phyloP scores from a whole-genome alignment of 2,329 filamentous ascomycete species.

The Macroventuria anomochaeta region DNA sequence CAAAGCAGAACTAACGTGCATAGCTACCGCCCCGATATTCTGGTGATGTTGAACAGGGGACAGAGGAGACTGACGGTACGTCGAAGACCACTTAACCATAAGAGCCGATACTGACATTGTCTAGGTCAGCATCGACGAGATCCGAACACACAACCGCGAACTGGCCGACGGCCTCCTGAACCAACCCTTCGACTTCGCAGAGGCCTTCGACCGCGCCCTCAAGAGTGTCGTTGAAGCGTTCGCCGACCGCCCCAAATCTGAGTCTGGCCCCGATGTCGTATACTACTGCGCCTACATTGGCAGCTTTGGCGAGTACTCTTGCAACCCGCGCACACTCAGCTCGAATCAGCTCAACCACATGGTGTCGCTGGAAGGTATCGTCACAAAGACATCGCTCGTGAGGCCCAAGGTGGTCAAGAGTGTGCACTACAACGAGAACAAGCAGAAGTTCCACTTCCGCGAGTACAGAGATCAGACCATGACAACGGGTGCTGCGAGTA shows the following conservation, averaged over 20 bases:
- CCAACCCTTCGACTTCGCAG: slow-evolving; percentile 84
- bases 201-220: slow-evolving; percentile 88
- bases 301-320: slow-evolving; percentile 92
- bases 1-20: slow-evolving; percentile 43
- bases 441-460: slow-evolving; percentile 83
- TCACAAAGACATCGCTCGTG: slow-evolving; percentile 93
- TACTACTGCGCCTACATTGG: slow-evolving; percentile 99
- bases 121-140: slow-evolving; percentile 74
- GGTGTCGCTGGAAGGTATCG: slow-evolving; percentile 96
- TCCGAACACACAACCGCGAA: slow-evolving; percentile 83
- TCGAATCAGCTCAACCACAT: slow-evolving; percentile 92
- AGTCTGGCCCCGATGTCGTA: slow-evolving; percentile 75
- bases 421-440: slow-evolving; percentile 91
- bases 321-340: slow-evolving; percentile 90
- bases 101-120: slow-evolving; percentile 5
- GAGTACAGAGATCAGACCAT: slow-evolving; percentile 98
- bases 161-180: slow-evolving; percentile 81
- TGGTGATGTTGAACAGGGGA: slow-evolving; percentile 72
- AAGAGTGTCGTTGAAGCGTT: slow-evolving; percentile 86
- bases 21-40: slow-evolving; percentile 90
- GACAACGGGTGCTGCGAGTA: slow-evolving; percentile 83
- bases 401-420: slow-evolving; percentile 98
- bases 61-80: slow-evolving; percentile 61
- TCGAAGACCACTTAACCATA: slow-evolving; percentile 28
- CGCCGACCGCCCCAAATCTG: slow-evolving; percentile 75